Percentiles rank a stretch among this genome's conserved stretches.
Evolutionary conservation across 352 stramenopile species (phyloP).

Genomic region (Globisporangium cylindrosporum): DNA sequence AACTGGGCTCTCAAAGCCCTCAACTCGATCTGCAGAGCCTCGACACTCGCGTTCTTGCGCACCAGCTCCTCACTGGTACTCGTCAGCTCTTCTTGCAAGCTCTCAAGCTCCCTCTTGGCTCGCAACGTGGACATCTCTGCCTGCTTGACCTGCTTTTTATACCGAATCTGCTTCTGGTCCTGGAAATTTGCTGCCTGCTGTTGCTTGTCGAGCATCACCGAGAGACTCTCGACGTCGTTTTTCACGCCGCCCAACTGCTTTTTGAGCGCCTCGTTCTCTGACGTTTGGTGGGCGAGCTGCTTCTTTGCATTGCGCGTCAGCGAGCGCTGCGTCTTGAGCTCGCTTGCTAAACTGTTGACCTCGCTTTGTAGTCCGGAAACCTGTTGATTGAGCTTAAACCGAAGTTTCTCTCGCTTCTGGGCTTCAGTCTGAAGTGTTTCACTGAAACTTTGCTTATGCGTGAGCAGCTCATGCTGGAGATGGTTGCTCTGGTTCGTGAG

Average conservation of each 20-base stretch:
- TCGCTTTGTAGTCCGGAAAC: conserved; percentile 24
- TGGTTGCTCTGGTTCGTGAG: conserved; percentile 9
- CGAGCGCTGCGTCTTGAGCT: conserved; percentile 40
- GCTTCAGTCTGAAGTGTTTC: background rate
- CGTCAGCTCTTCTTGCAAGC: conserved; percentile 29
- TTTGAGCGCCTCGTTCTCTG: conserved; percentile 34
- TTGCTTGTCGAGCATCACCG: conserved; percentile 42
- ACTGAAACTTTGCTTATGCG: conserved; percentile 3
- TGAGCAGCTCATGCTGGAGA: conserved; percentile 26
- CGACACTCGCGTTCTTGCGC: conserved; percentile 27
- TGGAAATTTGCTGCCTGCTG: conserved; percentile 20
- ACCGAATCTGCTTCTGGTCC: conserved; percentile 23
- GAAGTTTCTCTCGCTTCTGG: conserved; percentile 30
- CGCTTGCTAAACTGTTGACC: conserved; percentile 20
- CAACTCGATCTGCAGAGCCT: conserved; percentile 26
- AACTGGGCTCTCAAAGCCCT: conserved; percentile 17
- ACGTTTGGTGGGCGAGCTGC: conserved; percentile 23
- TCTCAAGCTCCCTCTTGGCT: conserved; percentile 18
- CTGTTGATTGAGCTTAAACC: conserved; percentile 29
- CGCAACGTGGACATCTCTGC: conserved; percentile 13
- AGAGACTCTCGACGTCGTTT: conserved; percentile 40
- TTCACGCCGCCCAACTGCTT: conserved; percentile 38
- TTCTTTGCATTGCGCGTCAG: conserved; percentile 35
- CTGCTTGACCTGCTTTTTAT: conserved; percentile 26
- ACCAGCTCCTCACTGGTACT: conserved; percentile 35